Evolutionary conservation across 2,329 filamentous ascomycete species (phyloP).

Genomic region (Penicillium sp.): DNA sequence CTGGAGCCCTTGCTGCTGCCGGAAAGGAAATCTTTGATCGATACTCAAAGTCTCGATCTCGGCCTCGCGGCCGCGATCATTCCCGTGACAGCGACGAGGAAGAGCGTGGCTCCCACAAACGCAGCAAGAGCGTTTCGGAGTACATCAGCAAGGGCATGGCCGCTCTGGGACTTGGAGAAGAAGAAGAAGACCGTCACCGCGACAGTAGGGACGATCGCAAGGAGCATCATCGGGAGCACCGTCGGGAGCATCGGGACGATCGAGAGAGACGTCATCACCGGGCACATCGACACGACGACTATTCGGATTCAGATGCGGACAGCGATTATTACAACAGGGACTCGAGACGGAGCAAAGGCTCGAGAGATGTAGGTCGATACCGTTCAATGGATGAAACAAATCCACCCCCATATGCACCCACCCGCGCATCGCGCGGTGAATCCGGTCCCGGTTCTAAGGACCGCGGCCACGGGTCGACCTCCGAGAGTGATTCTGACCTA

Average conservation of each 20-base stretch:
- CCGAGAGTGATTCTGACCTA: conserved; percentile 51
- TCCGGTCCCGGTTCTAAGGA: conserved; percentile 9
- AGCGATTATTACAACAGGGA: conserved; percentile 35
- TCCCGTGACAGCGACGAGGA: conserved; percentile 51
- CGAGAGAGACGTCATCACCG: conserved; percentile 32
- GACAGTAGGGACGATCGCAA: conserved; percentile 18
- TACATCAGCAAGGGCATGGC: conserved; percentile 47
- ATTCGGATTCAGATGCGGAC: conserved; percentile 45
- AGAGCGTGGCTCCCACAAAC: conserved; percentile 44
- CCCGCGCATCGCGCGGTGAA: conserved; percentile 23
- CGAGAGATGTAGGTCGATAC: conserved; percentile 48
- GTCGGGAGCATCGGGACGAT: conserved; percentile 20
- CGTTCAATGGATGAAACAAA: conserved; percentile 27
- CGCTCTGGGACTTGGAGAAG: conserved; percentile 45
- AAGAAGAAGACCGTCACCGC: conserved; percentile 19
- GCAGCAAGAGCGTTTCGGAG: conserved; percentile 49
- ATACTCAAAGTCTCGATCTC: conserved; percentile 41
- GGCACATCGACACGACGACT: conserved; percentile 28
- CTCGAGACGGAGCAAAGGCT: conserved; percentile 35
- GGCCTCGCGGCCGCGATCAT: conserved; percentile 37
- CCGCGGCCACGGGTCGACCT: conserved; percentile 13
- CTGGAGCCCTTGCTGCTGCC: conserved; percentile 48
- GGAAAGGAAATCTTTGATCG: conserved; percentile 49
- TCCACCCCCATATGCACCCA: conserved; percentile 25
- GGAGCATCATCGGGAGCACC: conserved; percentile 8